Evolutionary conservation across 345 rosid species (phyloP).

Genomic region (Melaleuca quinquenervia): DNA sequence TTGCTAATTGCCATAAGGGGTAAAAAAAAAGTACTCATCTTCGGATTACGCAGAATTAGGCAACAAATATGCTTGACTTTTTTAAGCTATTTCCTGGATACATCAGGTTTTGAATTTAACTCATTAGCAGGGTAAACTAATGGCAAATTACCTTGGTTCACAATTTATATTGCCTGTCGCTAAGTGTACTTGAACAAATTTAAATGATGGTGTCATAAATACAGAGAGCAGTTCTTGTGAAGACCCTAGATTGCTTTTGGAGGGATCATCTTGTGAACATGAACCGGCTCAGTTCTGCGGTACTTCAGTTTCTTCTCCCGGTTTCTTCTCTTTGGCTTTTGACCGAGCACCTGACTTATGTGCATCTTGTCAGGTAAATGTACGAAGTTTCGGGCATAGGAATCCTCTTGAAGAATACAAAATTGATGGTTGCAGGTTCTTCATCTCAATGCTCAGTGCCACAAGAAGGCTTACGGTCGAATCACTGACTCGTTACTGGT

Average conservation of each 20-base stretch:
- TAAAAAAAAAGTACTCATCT: neutral
- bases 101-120: neutral
- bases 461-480: conserved; percentile 78
- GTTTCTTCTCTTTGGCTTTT: neutral
- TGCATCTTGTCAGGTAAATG: conserved; percentile 53
- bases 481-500: conserved; percentile 77
- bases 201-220: conserved; percentile 1
- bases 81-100: neutral
- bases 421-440: conserved; percentile 90
- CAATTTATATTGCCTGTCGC: neutral
- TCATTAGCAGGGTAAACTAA: neutral
- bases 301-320: conserved; percentile 5
- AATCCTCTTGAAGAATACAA: conserved; percentile 98
- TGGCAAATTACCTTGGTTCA: neutral
- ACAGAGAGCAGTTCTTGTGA: conserved; percentile 81
- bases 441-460: conserved; percentile 93
- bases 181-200: neutral
- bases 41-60: neutral
- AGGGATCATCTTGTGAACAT: conserved; percentile 90
- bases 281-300: conserved; percentile 93
- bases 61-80: neutral
- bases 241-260: conserved; percentile 86
- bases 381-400: conserved; percentile 90
- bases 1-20: neutral
- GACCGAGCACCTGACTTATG: neutral